Evolutionary conservation across 805 yeast species (phyloP).

Genomic region (Metschnikowia borealis): DNA sequence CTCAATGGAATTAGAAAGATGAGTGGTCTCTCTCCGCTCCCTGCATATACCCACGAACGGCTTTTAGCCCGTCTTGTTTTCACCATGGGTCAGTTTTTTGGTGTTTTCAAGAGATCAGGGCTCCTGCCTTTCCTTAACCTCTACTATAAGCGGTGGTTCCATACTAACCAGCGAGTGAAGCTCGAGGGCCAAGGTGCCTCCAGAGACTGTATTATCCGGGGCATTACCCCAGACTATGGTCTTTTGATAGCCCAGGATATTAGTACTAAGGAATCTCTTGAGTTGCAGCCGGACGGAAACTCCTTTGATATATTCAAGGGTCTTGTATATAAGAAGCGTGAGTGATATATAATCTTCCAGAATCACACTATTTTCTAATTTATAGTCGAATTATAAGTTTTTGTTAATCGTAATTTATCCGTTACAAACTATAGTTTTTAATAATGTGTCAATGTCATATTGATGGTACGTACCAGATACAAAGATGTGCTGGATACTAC

Average conservation of each 20-base stretch:
- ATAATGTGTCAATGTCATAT: too few species aligned
- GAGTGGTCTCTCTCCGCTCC: conserved; percentile 42
- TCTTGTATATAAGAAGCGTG: conserved; percentile 50
- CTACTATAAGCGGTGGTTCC: conserved; percentile 87
- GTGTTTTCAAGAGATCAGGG: conserved; percentile 59
- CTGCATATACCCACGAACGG: conserved; percentile 44
- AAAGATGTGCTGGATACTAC: too few species aligned
- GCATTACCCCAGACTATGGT: conserved; percentile 85
- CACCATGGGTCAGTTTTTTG: conserved; percentile 59
- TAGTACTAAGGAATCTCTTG: conserved; percentile 52
- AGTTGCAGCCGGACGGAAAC: conserved; percentile 95
- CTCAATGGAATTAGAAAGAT: conserved; percentile 51
- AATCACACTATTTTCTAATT: neutral
- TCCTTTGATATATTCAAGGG: conserved; percentile 95
- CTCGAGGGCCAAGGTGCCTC: conserved; percentile 48
- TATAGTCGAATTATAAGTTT: too few species aligned
- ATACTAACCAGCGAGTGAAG: conserved; percentile 55
- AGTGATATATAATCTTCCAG: neutral
- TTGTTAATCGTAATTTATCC: too few species aligned
- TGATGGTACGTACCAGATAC: too few species aligned
- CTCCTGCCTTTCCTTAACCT: conserved; percentile 60
- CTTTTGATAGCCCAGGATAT: conserved; percentile 72
- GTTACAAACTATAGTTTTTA: too few species aligned
- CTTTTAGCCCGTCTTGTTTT: conserved; percentile 67
- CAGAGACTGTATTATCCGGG: conserved; percentile 59